Evolutionary conservation across 331 rosid genomes (phyloP), one percentile per base, ranked within the genome.

Genomic region (Quercus tomentella): DNA sequence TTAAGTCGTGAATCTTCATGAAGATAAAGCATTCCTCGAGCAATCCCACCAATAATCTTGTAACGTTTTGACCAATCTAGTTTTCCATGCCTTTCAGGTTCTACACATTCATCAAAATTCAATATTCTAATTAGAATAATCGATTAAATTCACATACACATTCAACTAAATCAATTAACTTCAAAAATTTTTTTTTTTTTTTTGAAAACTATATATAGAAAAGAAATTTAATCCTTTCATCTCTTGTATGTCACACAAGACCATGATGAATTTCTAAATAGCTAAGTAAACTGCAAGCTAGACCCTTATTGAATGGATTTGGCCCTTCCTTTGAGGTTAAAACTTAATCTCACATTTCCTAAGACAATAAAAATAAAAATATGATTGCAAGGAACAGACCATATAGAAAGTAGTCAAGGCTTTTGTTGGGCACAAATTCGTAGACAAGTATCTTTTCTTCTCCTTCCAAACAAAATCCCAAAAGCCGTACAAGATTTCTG

Each of bases 1-100:
- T 57, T 77, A 11, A 84, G 76, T 0, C 49, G 80, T 5, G 82
- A 87, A 23, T 87, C 79, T 33, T 87, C 84, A n/a, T 85, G 88
- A 9, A 84, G 76, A 63, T 84, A 87, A 49, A 77, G 52, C 25
- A 87, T 74, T 18, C 83, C 83, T 43, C 74, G 43, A 54, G 85
- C 79, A 69, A 84, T 74, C 15, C 84, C 84, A 41, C 57, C 49
- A 35, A 86, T 80, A 1, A 86, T 86, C 45, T 86, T 80, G 33
- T 54, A 80, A 10, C 77, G 56, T 8, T 18, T 74, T 3, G 14
- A 4, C 87, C 85, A 86, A 75, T 68, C 73, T 35, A 72, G 52
- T 4, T 23, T 3, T 37, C 26, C 22, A 4, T 65, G 63, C 15
- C n/a, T 41, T 25, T 26, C 22, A 82, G 81, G 45, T 25, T 55